Conservation (phyloP, 2,329 filamentous ascomycete genomes). For the Phoma sp. region DNA sequence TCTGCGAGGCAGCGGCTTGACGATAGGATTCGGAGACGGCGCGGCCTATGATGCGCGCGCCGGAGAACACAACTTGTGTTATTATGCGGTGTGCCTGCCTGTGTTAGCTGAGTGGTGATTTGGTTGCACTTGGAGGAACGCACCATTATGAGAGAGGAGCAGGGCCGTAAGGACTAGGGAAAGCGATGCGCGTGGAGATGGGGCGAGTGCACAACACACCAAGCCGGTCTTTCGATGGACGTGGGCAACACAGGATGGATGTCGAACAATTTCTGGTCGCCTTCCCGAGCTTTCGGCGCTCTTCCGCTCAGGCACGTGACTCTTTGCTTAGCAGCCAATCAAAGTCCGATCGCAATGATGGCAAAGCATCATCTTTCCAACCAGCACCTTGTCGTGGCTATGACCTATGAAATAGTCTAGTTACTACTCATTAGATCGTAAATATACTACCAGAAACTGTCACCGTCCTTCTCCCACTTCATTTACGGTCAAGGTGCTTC, state of each 20-base stretch:
- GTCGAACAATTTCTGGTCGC: constrained; percentile 24
- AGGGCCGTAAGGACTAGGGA: neutral
- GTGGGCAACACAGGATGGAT: constrained; percentile 23
- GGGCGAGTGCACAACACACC: constrained; percentile 3
- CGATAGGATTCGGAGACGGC: constrained; percentile 95
- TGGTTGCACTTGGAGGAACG: constrained; percentile 1
- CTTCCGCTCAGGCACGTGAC: constrained; percentile 35
- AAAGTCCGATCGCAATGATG: constrained; percentile 44
- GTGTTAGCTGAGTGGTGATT: constrained; percentile 29
- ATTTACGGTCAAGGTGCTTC: neutral
- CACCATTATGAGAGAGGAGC: constrained; percentile 34
- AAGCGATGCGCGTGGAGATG: neutral
- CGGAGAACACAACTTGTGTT: constrained; percentile 89
- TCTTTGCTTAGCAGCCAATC: constrained; percentile 32
- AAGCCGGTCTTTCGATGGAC: constrained; percentile 19
- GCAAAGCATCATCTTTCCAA: constrained; percentile 27
- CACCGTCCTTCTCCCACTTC: neutral
- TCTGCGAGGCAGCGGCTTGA: constrained; percentile 86
- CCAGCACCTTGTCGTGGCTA: neutral
- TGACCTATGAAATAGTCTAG: neutral
- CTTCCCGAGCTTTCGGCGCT: constrained; percentile 37
- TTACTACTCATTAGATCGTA: neutral
- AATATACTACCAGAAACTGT: too few species aligned
- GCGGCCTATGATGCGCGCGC: constrained; percentile 88
- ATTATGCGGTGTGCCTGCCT: constrained; percentile 89